phyloP scores from a whole-genome alignment of 805 yeast genomes.

The Candida vartiovaarae region DNA sequence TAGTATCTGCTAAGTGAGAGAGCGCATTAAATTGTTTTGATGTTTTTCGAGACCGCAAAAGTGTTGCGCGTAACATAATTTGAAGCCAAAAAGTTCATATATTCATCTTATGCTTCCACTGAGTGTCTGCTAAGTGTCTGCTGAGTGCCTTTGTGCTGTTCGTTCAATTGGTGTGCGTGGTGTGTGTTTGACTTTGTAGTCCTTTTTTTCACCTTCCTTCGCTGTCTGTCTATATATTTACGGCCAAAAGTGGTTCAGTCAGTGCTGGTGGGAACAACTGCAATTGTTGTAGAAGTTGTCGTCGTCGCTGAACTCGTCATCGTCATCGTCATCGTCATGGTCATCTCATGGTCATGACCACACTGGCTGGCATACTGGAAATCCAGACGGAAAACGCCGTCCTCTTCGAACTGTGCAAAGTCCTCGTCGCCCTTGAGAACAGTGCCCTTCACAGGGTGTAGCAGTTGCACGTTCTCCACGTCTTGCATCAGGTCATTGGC shows the following conservation, averaged over 20 bases:
- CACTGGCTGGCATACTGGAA: constrained; percentile 13
- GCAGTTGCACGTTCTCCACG: constrained; percentile 11
- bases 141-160: no score
- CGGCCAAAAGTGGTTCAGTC: neutral
- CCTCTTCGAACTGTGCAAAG: constrained; percentile 8
- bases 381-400: constrained; percentile 13
- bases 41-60: no score
- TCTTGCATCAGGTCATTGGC: constrained; percentile 17
- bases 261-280: constrained; percentile 20
- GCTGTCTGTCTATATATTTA: neutral
- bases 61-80: no score
- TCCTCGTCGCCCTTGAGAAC: constrained; percentile 13
- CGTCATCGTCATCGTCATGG: constrained; percentile 13
- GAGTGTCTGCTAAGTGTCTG: no score
- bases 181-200: no score
- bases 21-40: no score
- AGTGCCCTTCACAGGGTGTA: constrained; percentile 16
- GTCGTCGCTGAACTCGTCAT: constrained; percentile 20
- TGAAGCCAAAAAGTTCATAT: no score
- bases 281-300: constrained; percentile 21
- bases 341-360: constrained; percentile 7
- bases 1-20: no score
- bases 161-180: no score
- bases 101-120: no score
- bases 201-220: neutral